Evolutionary conservation across 106 monocot species (phyloP), one percentile per base, ranked within the genome.

Genomic region (Platanthera guangdongensis): DNA sequence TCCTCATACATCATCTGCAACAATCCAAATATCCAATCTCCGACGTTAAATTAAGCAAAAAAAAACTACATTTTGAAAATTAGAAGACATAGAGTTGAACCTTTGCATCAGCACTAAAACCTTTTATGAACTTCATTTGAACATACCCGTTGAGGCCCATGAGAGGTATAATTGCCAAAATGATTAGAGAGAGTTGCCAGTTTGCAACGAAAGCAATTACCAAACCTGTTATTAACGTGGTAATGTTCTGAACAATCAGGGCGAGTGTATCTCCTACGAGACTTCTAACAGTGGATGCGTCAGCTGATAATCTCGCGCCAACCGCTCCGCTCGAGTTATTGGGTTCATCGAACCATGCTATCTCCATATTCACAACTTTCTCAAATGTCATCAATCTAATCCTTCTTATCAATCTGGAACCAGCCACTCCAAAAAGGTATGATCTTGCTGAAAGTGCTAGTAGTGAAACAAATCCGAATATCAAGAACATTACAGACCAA

Each of bases 341-440:
- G 54, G 79, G 48, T 3, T 82, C 25, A 63, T 85, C 85, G 57
- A 85, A 85, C 85, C 85, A 85, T 15, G 49, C 78, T 10, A 85
- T 74, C 52, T 85, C 82, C 85, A 85, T 85, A 48, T 85, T 78
- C 19, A 85, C 79, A 4, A 85, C 74, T 52, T 85, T 85, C 22
- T 79, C 49, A 62, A 85, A 85, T 52, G 85, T 71, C 79, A 85
- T 82, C 39, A 68, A 54, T 57, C 85, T 69, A 39, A 85, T 79
- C 52, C 85, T 81, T 71, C 32, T 53, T 55, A 85, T 78, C 64
- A 85, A 74, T 64, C 52, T 81, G 22, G 82, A 57, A 11, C 85
- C 85, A 67, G 85, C 85, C 52, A 85, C 60, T 6, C 72, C 78
- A 62, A 85, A 85, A 19, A 82, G 76, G 76, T 79, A 85, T 19